Base-by-base conservation (phyloP, 1,139 yeast genomes). In the Candida tetrigidarum region DNA sequence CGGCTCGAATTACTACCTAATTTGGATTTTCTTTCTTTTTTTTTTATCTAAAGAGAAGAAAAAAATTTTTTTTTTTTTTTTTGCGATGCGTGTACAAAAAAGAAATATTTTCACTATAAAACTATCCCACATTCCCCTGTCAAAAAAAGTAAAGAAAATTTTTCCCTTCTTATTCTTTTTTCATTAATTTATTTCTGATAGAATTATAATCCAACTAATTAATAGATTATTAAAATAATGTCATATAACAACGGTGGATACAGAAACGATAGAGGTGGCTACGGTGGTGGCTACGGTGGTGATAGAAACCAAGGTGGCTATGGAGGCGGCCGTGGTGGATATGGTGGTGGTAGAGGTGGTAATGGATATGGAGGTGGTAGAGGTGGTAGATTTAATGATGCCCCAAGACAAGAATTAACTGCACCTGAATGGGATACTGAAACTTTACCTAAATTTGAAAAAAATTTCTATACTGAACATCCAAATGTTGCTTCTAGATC, bases 381-480 rank as follows among this genome's bases (percentile, higher is more conserved):
- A 28, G 63, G 71, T 48, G 67, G 74, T 44, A 43, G 49, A 43
- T 45, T 45, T 34, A 30, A 48, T 11, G 52, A 51, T 41, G 92
- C 84, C 67, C 79, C 63, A 26, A 47, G 45, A 48, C 46, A 43
- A 29, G 71, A 80, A 74, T 68, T 76, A 80, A 57, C 74, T 68
- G 63, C 84, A 54, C 97, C 91, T 58, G 81, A 86, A 51, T 92
- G 93, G 88, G 96, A 90, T 63, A 54, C 85, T 46, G 84, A 80
- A 54, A 62, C 81, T 23, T 73, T 92, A 66, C 96, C 97, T 58
- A 84, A 84, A 63, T 95, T 93, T 64, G 97, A 92, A 71, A 95
- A 95, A 76, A 91, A 93, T 70, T 93, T 93, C 64, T 93, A 93
- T 74, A 76, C 77, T 53, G 99, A 95, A 73, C 85, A 87, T 64